Base-by-base conservation (phyloP, 805 yeast genomes). In the Candida koratica region DNA sequence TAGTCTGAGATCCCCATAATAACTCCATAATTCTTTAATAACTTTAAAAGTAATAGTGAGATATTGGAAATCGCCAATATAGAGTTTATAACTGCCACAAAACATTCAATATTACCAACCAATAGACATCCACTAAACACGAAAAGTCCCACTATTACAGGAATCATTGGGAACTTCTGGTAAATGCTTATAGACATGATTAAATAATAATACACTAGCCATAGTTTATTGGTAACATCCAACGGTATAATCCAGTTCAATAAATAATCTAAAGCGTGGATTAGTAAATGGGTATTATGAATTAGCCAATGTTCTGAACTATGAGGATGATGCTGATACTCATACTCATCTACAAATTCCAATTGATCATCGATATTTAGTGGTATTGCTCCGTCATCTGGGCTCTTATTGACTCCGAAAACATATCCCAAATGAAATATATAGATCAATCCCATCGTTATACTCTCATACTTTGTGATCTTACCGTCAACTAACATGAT, bases 1-100 rank as follows among this genome's bases (percentile, higher is more conserved):
- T 73, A 70, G 41, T 75, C 79, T 11, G 67, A 58, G 4, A 75
- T 57, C 14, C 52, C 43, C 49, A 70, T 61, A 16, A 74, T 55
- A 5, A 62, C 40, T 1, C 77, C 80, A 20, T 67, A 46, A 43
- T 71, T 71, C 41, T 69, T 70, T 25, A 75, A 41, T 5, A 61
- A 36, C 27, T 51, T 45, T 12, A 64, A 45, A 4, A 58, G 42
- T 4, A 47, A 18, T 4, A 49, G 31, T 1, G 67, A 57, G 17
- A 60, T 47, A 9, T 47, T 33, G 2, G 65, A 51, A 4, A 60
- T 48, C 5, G 61, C 34, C 4, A 59, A 14, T 12, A 61, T 42
- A 6, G 64, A 58, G 24, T 41, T 49, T 8, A 40, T 10, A 2
- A 61, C 44, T 1, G 65, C 61, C 2, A 49, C 7, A 2, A 30